Evolutionary conservation across 192 early-diverging fungal genomes (phyloP), one percentile per base, ranked within the genome.

Genomic region (Coemansia asiatica): DNA sequence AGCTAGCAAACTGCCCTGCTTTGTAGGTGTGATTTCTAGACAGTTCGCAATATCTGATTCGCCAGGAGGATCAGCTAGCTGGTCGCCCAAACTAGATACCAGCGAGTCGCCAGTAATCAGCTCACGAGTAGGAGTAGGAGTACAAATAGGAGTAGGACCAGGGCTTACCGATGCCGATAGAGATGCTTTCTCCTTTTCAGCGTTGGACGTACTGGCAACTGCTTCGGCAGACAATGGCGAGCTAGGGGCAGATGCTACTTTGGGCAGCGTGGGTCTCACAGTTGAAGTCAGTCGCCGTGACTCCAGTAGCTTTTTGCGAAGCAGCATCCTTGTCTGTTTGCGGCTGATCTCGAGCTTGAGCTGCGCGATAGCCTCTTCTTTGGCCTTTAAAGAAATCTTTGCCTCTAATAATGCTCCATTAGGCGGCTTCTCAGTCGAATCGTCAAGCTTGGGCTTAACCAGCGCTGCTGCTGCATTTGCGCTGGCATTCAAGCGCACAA

Each of bases 301-400:
- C 33, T 61, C 48, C 21, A 62, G 54, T 21, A 72, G 47, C 63
- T 63, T 68, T 36, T 72, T 68, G 19, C 66, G 69, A 31, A 77
- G 29, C 10, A 68, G 54, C 26, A 70, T 66, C 35, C 55, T 55
- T 4, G 69, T 60, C 63, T 77, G 69, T 31, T 60, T 67, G 18
- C 66, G 75, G 23, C 62, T 71, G 55, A 77, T 77, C 49, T 77
- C 61, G 22, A 68, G 66, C 59, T 65, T 71, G 18, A 77, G 68
- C 35, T 62, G 56, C 4, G 75, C 75, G 22, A 77, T 77, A 31
- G 69, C 75, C 26, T 66, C 59, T 59, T 77, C 75, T 26, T 77
- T 61, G 13, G 62, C 66, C 58, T 54, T 61, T 18, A 77, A 28
- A 13, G 44, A 46, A 56, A 56, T 44, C 59, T 77, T 68, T 10